Conservation (phyloP, 805 yeast genomes). For the Candida coquimbonensis region DNA sequence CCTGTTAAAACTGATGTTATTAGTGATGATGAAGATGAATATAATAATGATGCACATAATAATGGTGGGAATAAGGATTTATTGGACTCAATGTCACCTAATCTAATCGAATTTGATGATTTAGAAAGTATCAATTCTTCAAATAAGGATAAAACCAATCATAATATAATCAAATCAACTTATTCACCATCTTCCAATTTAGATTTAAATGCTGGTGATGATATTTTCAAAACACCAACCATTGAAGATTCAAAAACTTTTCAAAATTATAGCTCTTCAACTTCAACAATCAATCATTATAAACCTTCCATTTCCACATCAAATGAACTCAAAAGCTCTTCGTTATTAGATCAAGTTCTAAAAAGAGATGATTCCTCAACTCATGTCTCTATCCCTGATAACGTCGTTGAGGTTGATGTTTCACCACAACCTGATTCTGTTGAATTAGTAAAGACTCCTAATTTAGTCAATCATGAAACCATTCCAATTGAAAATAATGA, state of each 20-base stretch:
- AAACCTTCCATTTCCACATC: no score
- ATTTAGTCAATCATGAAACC: not conserved
- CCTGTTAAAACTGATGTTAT: not conserved
- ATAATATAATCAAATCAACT: not conserved
- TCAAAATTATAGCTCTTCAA: not conserved
- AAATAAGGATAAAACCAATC: constrained; percentile 7
- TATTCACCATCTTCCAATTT: no score
- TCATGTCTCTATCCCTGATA: not conserved
- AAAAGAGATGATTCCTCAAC: not conserved
- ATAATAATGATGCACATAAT: not conserved
- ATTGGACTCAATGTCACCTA: constrained; percentile 23
- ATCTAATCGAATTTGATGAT: constrained; percentile 31
- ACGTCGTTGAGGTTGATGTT: not conserved
- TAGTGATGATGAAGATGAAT: not conserved
- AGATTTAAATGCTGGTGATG: constrained; percentile 4
- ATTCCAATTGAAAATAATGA: not conserved
- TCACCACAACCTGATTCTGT: not conserved
- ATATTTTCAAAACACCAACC: constrained; percentile 23
- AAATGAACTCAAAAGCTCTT: not conserved
- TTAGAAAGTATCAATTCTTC: constrained; percentile 9
- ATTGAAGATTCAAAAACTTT: constrained; percentile 12
- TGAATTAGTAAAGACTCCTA: constrained; percentile 9
- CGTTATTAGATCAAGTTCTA: constrained; percentile 8
- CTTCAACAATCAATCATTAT: constrained; percentile 4
- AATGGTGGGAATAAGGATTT: not conserved